Evolutionary conservation across 805 yeast species (phyloP), one percentile per base, ranked within the genome.

Genomic region (Yamadazyma philogaea): DNA sequence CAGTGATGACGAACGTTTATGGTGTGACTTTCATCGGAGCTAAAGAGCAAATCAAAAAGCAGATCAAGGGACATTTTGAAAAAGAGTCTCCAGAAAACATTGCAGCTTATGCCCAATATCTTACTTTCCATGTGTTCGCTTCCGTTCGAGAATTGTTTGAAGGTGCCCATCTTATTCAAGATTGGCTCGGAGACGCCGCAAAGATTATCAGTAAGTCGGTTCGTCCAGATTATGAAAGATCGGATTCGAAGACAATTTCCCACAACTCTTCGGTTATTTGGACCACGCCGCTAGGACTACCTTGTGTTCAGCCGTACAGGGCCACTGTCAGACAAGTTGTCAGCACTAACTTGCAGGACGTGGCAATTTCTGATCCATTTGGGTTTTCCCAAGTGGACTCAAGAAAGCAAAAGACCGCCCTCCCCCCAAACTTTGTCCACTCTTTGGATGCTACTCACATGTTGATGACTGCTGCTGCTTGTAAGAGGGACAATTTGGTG

Each of bases 21-120:
- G 99, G 99, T 55, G 99, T 91, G 10, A 91, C 99, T 0, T 88
- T 78, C 58, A 77, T 87, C 48, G 99, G 99, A 14, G 99, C 98
- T 0, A 79, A 87, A 14, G 83, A 82, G 3, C 99, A 91, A 65
- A 88, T 91, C 55, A 78, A 80, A 44, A 85, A 82, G 55, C 90
- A 90, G 57, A 66, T 91, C 43, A 77, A 75, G 22, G 82, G 79
- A 37, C 62, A 78, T 39, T 79, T 77, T 44, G 78, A 70, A 18
- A 68, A 77, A 42, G 68, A 70, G 42, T 65, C 77, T 0, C 30
- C 45, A 3, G 55, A 50, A 20, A 46, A 45, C 24, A 50, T 53
- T 2, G 50, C 47, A 7, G 61, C 59, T 37, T 73, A 75, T 51
- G 64, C 71, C 16, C 69, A 78, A 36, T 93, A 86, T 59, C 66